Evolutionary conservation across 1,284 basidiomycete species (phyloP), one percentile per base, ranked within the genome.

Genomic region (Boletus semigastroideus): DNA sequence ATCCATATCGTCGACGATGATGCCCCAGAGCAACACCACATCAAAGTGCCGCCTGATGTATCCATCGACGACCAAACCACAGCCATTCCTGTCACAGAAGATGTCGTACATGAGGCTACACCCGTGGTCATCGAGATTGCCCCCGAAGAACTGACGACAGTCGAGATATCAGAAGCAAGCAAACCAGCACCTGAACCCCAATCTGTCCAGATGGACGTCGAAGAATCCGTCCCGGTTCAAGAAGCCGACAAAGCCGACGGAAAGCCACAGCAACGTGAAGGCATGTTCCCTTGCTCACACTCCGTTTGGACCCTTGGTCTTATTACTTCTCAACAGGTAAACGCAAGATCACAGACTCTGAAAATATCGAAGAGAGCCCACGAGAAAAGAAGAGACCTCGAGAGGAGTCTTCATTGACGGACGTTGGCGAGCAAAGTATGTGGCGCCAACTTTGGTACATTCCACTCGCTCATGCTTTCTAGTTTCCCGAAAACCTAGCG

Each of bases 381-480:
- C 78, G 80, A 30, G 84, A 87, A 28, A 79, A 72, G 59, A 91
- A 90, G 67, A 78, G 83, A 52, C 54, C 70, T 28, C 76, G 89
- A 22, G 88, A 88, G 52, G 85, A 85, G 14, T 87, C 82, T 10
- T 73, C 42, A 9, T 42, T 57, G 1, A 48, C 73, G 3, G 86
- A 87, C 5, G 81, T 84, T 43, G 87, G 87, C 30, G 85, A 86
- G 37, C 69, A 74, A 58, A 74, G 84, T 83, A 53, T 20, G 59
- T 20, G 17, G 33, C n/a, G 2, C 19, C 25, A 13, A 10, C 14
- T 17, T 19, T 6, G 6, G 27, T 17, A 5, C 20, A 30, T 28
- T 25, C n/a, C 17, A 19, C 27, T 17, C 17, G 9, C 45, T 64
- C 47, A 69, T 40, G 31, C 25, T 39, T 40, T 22, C 36, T 44